Evolutionary conservation across 257 asterid species (phyloP), one percentile per base, ranked within the genome.

Genomic region (Avicennia marina): DNA sequence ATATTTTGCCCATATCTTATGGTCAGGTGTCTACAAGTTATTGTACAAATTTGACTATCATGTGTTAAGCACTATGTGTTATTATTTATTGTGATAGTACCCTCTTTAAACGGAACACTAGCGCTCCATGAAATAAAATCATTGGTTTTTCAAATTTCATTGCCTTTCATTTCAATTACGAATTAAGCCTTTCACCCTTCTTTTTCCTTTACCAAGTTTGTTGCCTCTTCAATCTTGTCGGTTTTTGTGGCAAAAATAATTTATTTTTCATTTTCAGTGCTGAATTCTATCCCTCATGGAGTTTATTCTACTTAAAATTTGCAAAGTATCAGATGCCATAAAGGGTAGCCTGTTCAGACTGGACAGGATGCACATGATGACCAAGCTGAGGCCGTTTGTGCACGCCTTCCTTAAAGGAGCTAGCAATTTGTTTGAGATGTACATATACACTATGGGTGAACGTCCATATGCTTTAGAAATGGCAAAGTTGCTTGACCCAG

Each of bases 391-490:
- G 80, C 98, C 98, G 9, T 88, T 69, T 67, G 94, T 91, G 52
- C 87, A 76, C 42, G 72, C 80, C 15, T 91, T 91, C 64, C 69
- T 91, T 56, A 81, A 80, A 62, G 89, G 81, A 78, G 95, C 95
- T 20, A 78, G 82, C 53, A 70, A 73, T 13, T 57, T 88, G 69
- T 91, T 88, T 33, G 98, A 85, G 70, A 85, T 91, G 96, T 88
- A 77, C 64, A 88, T 91, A 64, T 91, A 91, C 68, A 91, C 98
- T 13, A 88, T 88, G 96, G 96, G 96, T 2, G 95, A 88, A 62
- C 94, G 96, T 32, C 82, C 86, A 11, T 91, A 88, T 75, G 98
- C 96, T 7, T 45, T 85, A 63, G 82, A 78, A 73, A 88, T 91
- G 98, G 96, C 95, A 42, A 64, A n/a, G 2, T 71, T 88, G 53